Evolutionary conservation across 2,329 filamentous ascomycete species (phyloP).

Genomic region (Thermochaetoides dissita): DNA sequence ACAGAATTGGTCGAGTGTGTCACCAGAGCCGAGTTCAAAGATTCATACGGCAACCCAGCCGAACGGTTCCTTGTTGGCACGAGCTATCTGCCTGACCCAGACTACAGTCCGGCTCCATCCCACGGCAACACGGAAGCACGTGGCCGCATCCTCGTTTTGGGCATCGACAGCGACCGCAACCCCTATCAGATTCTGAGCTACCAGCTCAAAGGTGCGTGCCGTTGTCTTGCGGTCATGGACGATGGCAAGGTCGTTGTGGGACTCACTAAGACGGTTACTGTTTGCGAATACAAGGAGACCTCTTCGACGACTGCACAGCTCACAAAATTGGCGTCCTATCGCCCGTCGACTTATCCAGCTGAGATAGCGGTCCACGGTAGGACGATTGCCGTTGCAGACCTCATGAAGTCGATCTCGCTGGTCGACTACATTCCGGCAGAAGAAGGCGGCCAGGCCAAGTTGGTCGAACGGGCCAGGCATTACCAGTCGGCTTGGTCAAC

Average conservation of each 20-base stretch:
- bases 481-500: constrained; percentile 74
- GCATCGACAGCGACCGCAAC: constrained; percentile 60
- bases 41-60: constrained; percentile 36
- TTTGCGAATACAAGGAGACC: constrained; percentile 42
- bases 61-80: constrained; percentile 91
- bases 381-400: constrained; percentile 69
- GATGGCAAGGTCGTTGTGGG: constrained; percentile 65
- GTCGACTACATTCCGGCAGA: constrained; percentile 49
- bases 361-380: constrained; percentile 62
- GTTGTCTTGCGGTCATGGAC: constrained; percentile 60
- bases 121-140: constrained; percentile 26
- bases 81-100: constrained; percentile 54
- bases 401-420: constrained; percentile 84
- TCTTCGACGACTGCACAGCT: constrained; percentile 44
- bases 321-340: constrained; percentile 59
- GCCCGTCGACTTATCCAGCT: constrained; percentile 71
- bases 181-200: constrained; percentile 59
- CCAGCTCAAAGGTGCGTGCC: constrained; percentile 64
- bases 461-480: constrained; percentile 66
- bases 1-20: constrained; percentile 74
- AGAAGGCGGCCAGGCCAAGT: constrained; percentile 42
- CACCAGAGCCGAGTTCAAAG: constrained; percentile 59
- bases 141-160: constrained; percentile 73
- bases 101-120: constrained; percentile 20
- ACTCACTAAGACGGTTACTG: constrained; percentile 70